These are phyloP conservation scores for Casuarina glauca DNA, from an alignment of 306 rosid species.

Conservation along the genomic window DNA sequence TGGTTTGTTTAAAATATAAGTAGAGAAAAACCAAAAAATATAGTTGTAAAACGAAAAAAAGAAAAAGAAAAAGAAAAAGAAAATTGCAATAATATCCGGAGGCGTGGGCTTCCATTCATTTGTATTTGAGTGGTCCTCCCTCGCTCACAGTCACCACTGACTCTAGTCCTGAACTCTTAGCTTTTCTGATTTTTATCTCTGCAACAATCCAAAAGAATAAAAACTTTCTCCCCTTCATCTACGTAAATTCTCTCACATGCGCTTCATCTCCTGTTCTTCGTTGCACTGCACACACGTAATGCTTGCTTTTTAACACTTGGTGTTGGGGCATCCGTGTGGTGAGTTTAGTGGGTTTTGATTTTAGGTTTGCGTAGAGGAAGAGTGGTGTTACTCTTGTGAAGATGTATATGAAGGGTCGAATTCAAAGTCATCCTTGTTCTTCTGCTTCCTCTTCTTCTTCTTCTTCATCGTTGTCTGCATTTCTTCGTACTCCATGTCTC, in stretches of 20 bases:
- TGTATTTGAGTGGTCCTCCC: not conserved
- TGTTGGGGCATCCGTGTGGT: not conserved
- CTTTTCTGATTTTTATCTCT: not conserved
- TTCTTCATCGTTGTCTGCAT: conserved; percentile 48
- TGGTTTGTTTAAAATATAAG: no score
- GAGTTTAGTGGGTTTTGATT: conserved; percentile 9
- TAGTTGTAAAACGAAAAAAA: not conserved
- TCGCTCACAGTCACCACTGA: not conserved
- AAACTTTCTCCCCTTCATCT: not conserved
- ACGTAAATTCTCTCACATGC: not conserved
- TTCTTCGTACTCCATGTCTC: conserved; percentile 50
- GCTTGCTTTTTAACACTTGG: not conserved
- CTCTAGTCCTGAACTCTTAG: not conserved
- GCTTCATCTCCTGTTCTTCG: not conserved
- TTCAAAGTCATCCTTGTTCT: conserved; percentile 40
- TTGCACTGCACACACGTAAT: not conserved
- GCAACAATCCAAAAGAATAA: not conserved
- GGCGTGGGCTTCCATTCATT: conserved; percentile 7
- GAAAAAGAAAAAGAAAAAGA: not conserved
- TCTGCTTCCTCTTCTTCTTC: conserved; percentile 49
- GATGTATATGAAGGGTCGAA: conserved; percentile 45
- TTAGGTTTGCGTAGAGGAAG: not conserved
- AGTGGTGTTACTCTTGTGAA: not conserved
- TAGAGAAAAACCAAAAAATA: no score
- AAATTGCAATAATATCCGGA: not conserved